Base-by-base conservation (phyloP, 306 rosid species). In the Canavalia ensiformis region DNA sequence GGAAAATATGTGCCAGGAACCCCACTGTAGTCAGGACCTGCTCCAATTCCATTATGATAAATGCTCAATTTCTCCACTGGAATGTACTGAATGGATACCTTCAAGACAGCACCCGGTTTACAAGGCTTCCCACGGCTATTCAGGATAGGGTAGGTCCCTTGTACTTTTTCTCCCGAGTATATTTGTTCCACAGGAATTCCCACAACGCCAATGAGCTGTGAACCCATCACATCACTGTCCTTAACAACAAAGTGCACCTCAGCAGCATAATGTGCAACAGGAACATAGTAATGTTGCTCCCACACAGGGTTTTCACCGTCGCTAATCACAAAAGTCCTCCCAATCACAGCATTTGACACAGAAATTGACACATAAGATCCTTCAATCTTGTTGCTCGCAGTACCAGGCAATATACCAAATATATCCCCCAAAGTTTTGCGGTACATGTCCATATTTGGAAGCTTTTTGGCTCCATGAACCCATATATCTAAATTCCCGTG, bases 391-490 rank as follows among this genome's bases (percentile, higher is more conserved):
- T 75, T 88, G 71, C 82, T 45, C 85, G 82, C 72, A 69, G 81
- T 88, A 81, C 88, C 91, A 25, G 95, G 95, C 31, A 91, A 82
- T 46, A 2, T 90, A 34, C 84, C 55, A 76, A 95, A 84, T 88
- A 95, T 6, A 74, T 90, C 97, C 50, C 94, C 98, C 67, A 93
- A 83, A 42, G 98, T 93, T 74, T 88, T 95, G 82, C 93, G 99
- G 84, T 93, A 95, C 98, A 91, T 91, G 86, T 95, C 99, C 98
- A 93, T 88, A 82, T 95, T 95, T 4, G 99, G 99, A 84, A 95
- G 97, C 81, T 92, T 84, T 39, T 52, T 84, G 13, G 99, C 99
- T 46, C 78, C 86, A 74, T 86, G 82, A 60, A 95, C 82, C 88
- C 92, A 90, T 65, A 95, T 95, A 84, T 95, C 99, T 41, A 95